phyloP scores from a whole-genome alignment of 176 grass and related monocot genomes.

The Oryza coarctata region DNA sequence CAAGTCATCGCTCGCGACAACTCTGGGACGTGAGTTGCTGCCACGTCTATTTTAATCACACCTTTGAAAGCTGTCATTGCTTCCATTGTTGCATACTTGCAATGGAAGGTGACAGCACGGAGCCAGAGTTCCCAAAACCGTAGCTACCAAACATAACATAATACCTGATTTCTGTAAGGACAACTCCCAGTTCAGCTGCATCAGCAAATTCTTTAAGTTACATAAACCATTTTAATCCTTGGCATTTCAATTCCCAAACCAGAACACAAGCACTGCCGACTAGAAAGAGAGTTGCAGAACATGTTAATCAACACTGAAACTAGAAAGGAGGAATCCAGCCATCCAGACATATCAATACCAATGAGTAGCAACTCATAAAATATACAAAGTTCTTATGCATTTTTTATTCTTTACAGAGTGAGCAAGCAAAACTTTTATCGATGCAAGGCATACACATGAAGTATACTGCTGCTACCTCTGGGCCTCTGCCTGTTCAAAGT shows the following conservation, averaged over 20 bases:
- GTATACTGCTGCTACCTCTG: slow-evolving; percentile 19
- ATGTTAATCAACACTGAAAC: background rate
- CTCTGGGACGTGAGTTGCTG: background rate
- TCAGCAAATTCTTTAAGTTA: background rate
- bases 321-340: background rate
- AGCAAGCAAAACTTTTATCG: slow-evolving; percentile 20
- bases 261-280: background rate
- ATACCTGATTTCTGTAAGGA: background rate
- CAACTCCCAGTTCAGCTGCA: background rate
- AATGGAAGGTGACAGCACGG: background rate
- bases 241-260: background rate
- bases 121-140: background rate
- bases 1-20: no score
- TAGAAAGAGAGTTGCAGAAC: background rate
- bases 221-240: background rate
- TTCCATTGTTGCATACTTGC: background rate
- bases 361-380: background rate
- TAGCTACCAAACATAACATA: background rate
- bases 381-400: slow-evolving; percentile 27
- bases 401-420: slow-evolving; percentile 22
- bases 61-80: background rate
- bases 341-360: background rate
- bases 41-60: background rate
- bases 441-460: background rate
- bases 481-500: background rate